Conservation (phyloP, 2,329 filamentous ascomycete species). For the Colletotrichum destructivum region DNA sequence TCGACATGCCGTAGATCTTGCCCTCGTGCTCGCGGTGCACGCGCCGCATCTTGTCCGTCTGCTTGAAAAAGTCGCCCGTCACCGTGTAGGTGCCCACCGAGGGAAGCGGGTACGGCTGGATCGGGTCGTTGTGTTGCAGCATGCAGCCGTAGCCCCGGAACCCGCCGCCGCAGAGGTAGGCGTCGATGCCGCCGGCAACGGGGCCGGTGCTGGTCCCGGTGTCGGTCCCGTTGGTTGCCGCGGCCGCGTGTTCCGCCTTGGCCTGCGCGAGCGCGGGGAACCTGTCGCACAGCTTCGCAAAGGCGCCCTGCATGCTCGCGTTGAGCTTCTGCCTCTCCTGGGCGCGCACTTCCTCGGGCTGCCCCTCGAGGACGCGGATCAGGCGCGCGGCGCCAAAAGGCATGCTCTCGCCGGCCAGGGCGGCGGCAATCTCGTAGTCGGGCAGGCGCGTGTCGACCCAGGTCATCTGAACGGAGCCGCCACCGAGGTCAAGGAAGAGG, state of each 20-base stretch:
- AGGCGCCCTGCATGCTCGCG: conserved; percentile 71
- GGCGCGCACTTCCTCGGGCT: conserved; percentile 57
- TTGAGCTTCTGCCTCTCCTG: conserved; percentile 70
- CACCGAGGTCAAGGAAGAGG: conserved; percentile 89
- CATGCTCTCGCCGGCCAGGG: conserved; percentile 69
- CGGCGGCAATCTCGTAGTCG: conserved; percentile 68
- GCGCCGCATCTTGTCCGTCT: conserved; percentile 66
- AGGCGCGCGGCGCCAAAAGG: conserved; percentile 74
- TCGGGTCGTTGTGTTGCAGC: conserved; percentile 82
- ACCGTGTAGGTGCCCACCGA: conserved; percentile 86
- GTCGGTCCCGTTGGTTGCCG: conserved; percentile 51
- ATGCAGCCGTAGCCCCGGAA: conserved; percentile 94
- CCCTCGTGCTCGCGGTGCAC: conserved; percentile 65
- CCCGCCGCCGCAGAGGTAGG: conserved; percentile 91
- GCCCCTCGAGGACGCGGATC: conserved; percentile 62
- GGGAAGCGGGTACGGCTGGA: conserved; percentile 86
- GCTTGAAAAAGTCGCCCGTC: conserved; percentile 71
- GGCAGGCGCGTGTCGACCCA: conserved; percentile 68
- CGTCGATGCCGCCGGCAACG: conserved; percentile 67
- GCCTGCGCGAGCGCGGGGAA: conserved; percentile 65
- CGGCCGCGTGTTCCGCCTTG: conserved; percentile 41
- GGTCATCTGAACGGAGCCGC: conserved; percentile 77
- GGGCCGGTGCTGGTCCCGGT: conserved; percentile 41
- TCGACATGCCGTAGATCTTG: conserved; percentile 84
- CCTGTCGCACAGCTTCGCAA: conserved; percentile 63